These are phyloP conservation scores for Amanita polypyramis DNA, from an alignment of 768 basidiomycete species.

Conservation along the genomic window DNA sequence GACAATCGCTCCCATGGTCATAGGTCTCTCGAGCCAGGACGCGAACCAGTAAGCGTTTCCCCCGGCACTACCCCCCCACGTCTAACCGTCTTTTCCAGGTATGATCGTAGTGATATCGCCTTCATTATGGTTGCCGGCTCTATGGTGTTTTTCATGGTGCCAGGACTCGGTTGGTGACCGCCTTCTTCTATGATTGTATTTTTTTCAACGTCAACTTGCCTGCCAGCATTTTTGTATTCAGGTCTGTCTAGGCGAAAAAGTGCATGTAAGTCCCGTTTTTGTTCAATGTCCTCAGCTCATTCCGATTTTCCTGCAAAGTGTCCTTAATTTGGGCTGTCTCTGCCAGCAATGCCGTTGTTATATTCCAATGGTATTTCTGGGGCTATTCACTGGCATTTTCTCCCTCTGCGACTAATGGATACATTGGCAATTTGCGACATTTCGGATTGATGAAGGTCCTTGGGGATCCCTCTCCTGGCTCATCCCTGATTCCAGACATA, in stretches of 20 bases:
- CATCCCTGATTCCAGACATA: constrained; percentile 70
- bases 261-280: constrained; percentile 25
- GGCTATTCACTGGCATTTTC: constrained; percentile 78
- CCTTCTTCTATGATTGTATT: background rate
- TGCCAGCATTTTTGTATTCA: constrained; percentile 60
- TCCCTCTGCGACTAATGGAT: constrained; percentile 60
- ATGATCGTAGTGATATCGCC: constrained; percentile 59
- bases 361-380: constrained; percentile 72
- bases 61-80: background rate
- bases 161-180: constrained; percentile 44
- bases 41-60: background rate
- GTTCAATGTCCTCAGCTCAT: background rate
- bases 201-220: background rate
- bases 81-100: constrained; percentile 26
- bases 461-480: constrained; percentile 64
- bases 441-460: constrained; percentile 71
- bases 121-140: constrained; percentile 62
- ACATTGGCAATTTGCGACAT: constrained; percentile 70
- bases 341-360: constrained; percentile 63
- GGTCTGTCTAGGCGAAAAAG: constrained; percentile 64
- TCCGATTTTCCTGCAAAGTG: constrained; percentile 22
- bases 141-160: constrained; percentile 72
- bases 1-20: no score
- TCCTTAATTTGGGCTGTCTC: constrained; percentile 70
- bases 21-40: constrained; percentile 1